Evolutionary conservation across 768 basidiomycete genomes (phyloP), one percentile per base, ranked within the genome.

Genomic region (Phylloporus arenicola): DNA sequence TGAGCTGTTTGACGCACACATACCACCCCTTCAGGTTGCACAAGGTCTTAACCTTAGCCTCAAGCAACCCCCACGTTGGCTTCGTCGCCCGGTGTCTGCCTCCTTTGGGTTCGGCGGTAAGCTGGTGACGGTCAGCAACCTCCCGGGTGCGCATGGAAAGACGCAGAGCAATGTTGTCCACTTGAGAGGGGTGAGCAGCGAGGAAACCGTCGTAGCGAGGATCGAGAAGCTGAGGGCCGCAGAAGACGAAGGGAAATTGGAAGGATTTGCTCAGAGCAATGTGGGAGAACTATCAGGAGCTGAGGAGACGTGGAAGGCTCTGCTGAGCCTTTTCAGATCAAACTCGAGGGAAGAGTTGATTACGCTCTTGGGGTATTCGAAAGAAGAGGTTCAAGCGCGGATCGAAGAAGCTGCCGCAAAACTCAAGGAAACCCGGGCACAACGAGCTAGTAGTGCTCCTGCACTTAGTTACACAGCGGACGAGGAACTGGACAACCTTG

Each of bases 31-130:
- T 75, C 43, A 73, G 67, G 14, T 75, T 72, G 58, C 76, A 72
- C 54, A 71, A 10, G 60, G 57, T n/a, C 50, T 62, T 64, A 88
- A 84, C 0, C 74, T 95, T 16, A 90, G 92, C 0, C 81, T 97
- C 55, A 88, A 88, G 64, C 91, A 94, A 60, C 88, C 92, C n/a
- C 95, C 95, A 1, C 94, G 92, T 61, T 98, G 95, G 96, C 79
- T 98, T 13, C 83, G 88, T 31, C 80, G 94, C 17, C 91, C 95
- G 1, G 75, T 79, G 0, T 84, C 86, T 0, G 79, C 74, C 43
- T 83, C 90, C 0, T 98, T 95, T 58, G 95, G 94, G 0, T 98
- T 93, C 57, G 91, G 93, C 4, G 95, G 95, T 25, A 83, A 86
- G 60, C 76, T 99, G 19, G 82, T 89, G 12, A 81, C 83, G 1